phyloP scores from a whole-genome alignment of 2,329 filamentous ascomycete species.

The Aspergillus ustus region DNA sequence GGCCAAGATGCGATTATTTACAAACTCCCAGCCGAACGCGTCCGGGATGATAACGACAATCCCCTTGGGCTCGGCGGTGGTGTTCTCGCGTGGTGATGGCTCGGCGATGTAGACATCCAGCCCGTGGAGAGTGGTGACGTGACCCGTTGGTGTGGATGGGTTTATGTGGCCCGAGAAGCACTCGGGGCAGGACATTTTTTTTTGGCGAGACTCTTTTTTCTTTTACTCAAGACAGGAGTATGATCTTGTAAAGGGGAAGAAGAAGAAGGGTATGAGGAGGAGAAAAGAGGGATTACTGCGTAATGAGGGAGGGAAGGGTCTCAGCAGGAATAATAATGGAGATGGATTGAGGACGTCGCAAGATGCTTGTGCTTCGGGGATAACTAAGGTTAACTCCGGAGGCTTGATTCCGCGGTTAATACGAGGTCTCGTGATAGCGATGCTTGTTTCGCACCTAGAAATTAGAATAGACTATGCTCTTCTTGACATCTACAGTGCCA shows the following conservation, averaged over 20 bases:
- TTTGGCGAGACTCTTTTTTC: background rate
- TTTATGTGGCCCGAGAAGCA: slow-evolving; percentile 57
- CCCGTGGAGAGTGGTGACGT: slow-evolving; percentile 53
- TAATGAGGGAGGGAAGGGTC: background rate
- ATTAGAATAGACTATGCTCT: background rate
- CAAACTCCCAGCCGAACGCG: slow-evolving; percentile 60
- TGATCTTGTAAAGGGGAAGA: background rate
- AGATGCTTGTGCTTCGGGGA: background rate
- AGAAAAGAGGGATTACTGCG: background rate
- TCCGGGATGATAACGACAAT: slow-evolving; percentile 61
- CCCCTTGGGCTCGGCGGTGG: slow-evolving; percentile 42
- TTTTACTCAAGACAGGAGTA: no score
- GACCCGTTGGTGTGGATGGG: slow-evolving; percentile 51
- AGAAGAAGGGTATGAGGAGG: background rate
- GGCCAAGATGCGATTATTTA: slow-evolving; percentile 58
- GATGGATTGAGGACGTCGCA: background rate
- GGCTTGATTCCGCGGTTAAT: background rate
- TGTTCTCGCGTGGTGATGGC: slow-evolving; percentile 36
- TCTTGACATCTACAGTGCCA: no score
- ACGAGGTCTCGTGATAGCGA: background rate
- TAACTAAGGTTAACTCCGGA: background rate
- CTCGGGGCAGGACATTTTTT: slow-evolving; percentile 34
- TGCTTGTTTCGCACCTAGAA: background rate
- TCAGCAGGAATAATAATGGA: background rate
- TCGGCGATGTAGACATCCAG: slow-evolving; percentile 55